phyloP scores from a whole-genome alignment of 352 stramenopile species.

The Salisapilia sapeloensis region DNA sequence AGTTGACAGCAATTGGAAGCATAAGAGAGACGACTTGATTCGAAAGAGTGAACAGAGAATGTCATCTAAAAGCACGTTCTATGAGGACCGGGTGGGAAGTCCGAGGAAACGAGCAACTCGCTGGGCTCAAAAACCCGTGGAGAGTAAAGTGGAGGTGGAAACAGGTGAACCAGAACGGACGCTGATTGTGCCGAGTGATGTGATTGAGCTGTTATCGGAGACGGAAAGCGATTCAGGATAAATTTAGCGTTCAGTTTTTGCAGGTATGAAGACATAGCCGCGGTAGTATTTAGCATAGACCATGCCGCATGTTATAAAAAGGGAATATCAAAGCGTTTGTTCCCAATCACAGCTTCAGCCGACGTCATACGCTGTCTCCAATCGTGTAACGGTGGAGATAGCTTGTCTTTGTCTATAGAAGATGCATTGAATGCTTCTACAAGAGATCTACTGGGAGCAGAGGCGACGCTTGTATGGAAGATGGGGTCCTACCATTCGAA shows the following conservation, averaged over 20 bases:
- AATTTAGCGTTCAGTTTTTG: not conserved
- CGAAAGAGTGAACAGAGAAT: not conserved
- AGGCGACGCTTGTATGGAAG: slow-evolving; percentile 66
- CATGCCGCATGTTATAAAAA: slow-evolving; percentile 17
- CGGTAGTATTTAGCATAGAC: slow-evolving; percentile 5
- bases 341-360: slow-evolving; percentile 61
- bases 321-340: slow-evolving; percentile 66
- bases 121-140: not conserved
- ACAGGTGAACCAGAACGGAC: not conserved
- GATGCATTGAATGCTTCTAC: slow-evolving; percentile 1
- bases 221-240: slow-evolving; percentile 14
- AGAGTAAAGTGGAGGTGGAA: not conserved
- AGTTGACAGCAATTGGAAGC: too few species aligned
- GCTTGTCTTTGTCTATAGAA: not conserved
- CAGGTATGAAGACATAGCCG: too few species aligned
- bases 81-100: not conserved
- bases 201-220: slow-evolving; percentile 35
- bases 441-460: slow-evolving; percentile 30
- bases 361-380: too few species aligned
- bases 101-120: slow-evolving; percentile 1
- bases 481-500: slow-evolving; percentile 35
- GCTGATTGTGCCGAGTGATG: not conserved
- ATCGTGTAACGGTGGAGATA: too few species aligned
- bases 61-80: not conserved
- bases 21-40: not conserved